A percentile compares a stretch with the other conserved stretches of the same genome.
phyloP scores from a whole-genome alignment of 2,329 filamentous ascomycete species.

The Plenodomus tracheiphilus region DNA sequence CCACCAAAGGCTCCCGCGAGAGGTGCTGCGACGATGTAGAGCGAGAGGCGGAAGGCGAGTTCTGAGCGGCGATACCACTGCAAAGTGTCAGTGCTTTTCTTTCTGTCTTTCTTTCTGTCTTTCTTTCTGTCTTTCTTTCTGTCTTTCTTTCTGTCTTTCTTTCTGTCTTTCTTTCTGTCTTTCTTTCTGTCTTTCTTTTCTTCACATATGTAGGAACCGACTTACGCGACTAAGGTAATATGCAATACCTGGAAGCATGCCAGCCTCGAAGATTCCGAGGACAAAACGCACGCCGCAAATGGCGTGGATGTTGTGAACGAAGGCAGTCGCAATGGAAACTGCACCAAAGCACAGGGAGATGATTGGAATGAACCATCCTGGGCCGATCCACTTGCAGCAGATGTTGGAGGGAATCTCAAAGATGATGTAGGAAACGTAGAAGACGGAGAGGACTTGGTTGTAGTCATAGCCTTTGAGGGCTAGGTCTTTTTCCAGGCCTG shows the following conservation, averaged over 20 bases:
- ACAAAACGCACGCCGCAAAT: conserved; percentile 67
- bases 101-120: no score
- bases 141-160: no score
- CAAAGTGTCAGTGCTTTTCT: background rate
- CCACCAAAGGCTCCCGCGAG: conserved; percentile 73
- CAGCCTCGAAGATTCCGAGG: conserved; percentile 69
- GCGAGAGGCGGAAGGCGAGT: conserved; percentile 66
- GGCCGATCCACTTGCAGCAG: conserved; percentile 70
- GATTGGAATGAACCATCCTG: conserved; percentile 70
- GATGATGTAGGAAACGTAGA: conserved; percentile 72
- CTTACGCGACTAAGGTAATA: conserved; percentile 66
- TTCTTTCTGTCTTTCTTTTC: no score
- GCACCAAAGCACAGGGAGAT: conserved; percentile 66
- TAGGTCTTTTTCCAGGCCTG: conserved; percentile 66
- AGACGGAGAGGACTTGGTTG: conserved; percentile 68
- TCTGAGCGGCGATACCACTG: conserved; percentile 71
- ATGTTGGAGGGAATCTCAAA: conserved; percentile 66
- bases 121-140: no score
- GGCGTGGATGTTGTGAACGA: conserved; percentile 59
- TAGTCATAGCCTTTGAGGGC: conserved; percentile 66
- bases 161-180: no score
- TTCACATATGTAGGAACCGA: background rate
- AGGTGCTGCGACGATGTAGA: conserved; percentile 73
- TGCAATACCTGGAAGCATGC: conserved; percentile 73
- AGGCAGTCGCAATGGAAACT: conserved; percentile 66